Percentiles rank a stretch among this genome's conserved stretches.
Evolutionary conservation across 306 rosid genomes (phyloP).

Genomic region (Mimosa bimucronata): DNA sequence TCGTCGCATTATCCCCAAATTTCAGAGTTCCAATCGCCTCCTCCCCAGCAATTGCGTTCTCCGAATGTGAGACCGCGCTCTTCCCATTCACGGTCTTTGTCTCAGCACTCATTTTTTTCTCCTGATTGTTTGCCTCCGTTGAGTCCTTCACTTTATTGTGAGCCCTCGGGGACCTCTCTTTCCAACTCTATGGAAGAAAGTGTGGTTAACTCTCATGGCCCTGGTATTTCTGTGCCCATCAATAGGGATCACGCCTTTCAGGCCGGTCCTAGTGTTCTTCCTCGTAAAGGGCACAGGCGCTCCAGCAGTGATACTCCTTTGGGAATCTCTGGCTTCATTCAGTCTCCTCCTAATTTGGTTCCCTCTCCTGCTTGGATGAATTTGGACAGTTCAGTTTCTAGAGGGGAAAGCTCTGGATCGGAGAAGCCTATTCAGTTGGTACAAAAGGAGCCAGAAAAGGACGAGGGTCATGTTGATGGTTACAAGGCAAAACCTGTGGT

Average conservation of each 20-base stretch:
- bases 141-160: constrained; percentile 64
- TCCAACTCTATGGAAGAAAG: constrained; percentile 67
- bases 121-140: constrained; percentile 73
- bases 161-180: constrained; percentile 40
- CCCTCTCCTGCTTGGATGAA: constrained; percentile 44
- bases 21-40: constrained; percentile 41
- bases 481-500: constrained; percentile 41
- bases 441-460: constrained; percentile 43
- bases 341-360: constrained; percentile 56
- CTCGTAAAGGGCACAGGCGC: constrained; percentile 82
- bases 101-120: constrained; percentile 67
- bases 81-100: constrained; percentile 69
- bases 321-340: constrained; percentile 62
- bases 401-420: constrained; percentile 44
- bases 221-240: constrained; percentile 40
- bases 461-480: constrained; percentile 34
- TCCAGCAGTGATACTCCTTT: constrained; percentile 77
- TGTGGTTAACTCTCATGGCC: constrained; percentile 49
- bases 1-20: constrained; percentile 52
- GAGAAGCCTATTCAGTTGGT: constrained; percentile 61
- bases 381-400: constrained; percentile 45
- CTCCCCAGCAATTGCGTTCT: constrained; percentile 47
- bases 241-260: constrained; percentile 48
- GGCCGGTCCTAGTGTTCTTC: constrained; percentile 68
- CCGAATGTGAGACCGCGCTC: constrained; percentile 54